These are phyloP conservation scores for Penicillium sumatraense DNA, from an alignment of 2,329 filamentous ascomycete species.

Conservation along the genomic window DNA sequence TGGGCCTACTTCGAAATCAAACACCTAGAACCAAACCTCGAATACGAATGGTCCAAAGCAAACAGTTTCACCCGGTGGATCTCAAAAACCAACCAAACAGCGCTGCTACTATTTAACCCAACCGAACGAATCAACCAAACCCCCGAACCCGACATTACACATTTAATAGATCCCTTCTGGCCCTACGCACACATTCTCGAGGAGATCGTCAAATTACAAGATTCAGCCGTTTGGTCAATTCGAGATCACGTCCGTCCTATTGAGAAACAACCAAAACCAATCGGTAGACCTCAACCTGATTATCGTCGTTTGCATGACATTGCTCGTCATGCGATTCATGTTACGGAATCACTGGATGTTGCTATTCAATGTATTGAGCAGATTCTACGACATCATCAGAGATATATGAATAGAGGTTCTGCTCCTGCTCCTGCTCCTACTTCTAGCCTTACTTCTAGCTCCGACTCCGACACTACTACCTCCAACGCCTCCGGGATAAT, in stretches of 20 bases:
- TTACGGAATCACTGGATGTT: constrained; percentile 35
- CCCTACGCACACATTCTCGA: constrained; percentile 16
- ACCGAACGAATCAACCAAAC: background rate
- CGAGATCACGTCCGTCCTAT: constrained; percentile 30
- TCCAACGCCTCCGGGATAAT: background rate
- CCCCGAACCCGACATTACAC: background rate
- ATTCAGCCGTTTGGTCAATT: constrained; percentile 32
- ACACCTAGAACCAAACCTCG: background rate
- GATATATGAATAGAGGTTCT: constrained; percentile 1
- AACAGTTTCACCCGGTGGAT: constrained; percentile 23
- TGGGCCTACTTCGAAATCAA: constrained; percentile 25
- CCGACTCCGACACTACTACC: background rate
- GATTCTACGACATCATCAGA: constrained; percentile 24
- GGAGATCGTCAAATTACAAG: constrained; percentile 28
- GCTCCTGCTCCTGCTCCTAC: background rate
- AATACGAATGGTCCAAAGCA: constrained; percentile 19
- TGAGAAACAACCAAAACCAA: constrained; percentile 23
- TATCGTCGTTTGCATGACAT: constrained; percentile 34
- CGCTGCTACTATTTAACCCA: constrained; percentile 18
- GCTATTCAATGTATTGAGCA: constrained; percentile 27
- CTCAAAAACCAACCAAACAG: constrained; percentile 20
- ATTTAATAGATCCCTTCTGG: constrained; percentile 24
- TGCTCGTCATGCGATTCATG: constrained; percentile 37
- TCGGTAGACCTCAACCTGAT: constrained; percentile 19
- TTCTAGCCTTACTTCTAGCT: no score